phyloP scores from a whole-genome alignment of 768 basidiomycete genomes.

The Sporobolomyces phaffii region DNA sequence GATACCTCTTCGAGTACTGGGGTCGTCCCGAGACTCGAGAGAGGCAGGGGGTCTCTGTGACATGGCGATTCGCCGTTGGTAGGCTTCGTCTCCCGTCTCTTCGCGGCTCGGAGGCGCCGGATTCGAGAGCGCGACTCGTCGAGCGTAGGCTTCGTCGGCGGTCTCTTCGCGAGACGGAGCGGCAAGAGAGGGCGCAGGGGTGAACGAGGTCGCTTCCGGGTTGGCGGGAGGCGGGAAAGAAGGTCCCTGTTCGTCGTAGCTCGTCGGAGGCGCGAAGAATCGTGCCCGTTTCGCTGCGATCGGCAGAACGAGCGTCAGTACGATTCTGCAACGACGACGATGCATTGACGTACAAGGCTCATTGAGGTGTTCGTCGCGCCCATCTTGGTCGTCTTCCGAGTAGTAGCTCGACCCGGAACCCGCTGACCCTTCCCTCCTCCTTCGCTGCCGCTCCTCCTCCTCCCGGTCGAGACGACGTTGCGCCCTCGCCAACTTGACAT shows the following conservation, averaged over 20 bases:
- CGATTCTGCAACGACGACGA: no score
- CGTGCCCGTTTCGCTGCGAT: conserved; percentile 23
- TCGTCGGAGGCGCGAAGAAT: conserved; percentile 33
- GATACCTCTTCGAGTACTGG: neutral
- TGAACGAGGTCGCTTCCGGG: neutral
- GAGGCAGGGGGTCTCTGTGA: neutral
- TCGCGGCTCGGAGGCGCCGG: neutral
- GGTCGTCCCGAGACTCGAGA: neutral
- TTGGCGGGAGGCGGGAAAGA: neutral
- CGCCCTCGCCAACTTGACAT: conserved; percentile 12
- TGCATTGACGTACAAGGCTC: neutral
- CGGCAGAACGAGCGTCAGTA: neutral
- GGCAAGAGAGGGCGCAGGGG: neutral
- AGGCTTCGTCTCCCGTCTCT: conserved; percentile 37
- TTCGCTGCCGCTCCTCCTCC: conserved; percentile 26
- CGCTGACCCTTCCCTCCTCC: conserved; percentile 9
- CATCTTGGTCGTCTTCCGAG: conserved; percentile 26
- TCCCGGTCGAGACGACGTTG: conserved; percentile 29
- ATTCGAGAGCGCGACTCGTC: conserved; percentile 23
- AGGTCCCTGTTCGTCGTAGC: conserved; percentile 18
- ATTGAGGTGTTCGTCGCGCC: conserved; percentile 4
- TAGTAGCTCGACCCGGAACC: conserved; percentile 28
- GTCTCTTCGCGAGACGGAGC: conserved; percentile 24
- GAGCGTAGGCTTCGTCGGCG: conserved; percentile 35
- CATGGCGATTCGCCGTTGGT: conserved; percentile 17